Base-by-base conservation (phyloP, 108 stramenopile genomes). In the Licmophora abbreviata region DNA sequence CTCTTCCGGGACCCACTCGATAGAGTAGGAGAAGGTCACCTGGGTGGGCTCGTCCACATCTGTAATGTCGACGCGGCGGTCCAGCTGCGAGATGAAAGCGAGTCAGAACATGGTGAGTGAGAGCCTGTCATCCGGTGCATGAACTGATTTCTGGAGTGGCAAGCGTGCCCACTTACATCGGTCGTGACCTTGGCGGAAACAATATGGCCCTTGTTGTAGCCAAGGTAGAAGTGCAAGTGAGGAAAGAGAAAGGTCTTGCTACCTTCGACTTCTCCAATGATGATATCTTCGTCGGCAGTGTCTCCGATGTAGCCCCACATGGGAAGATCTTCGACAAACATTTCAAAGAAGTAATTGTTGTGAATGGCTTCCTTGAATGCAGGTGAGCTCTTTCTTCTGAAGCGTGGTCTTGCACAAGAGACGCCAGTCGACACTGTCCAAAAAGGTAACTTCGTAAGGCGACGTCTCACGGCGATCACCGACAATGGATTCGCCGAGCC, bases 261-360 rank as follows among this genome's bases (percentile, higher is more conserved):
- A 31, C 71, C 80, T 40, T 86, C 70, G 34, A 62, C 61, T 51
- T 90, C 75, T 23, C 85, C 90, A 48, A 90, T 49, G 51, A 91
- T 69, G 21, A 78, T 30, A 73, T 93, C 86, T 51, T 86, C 87
- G 20, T 81, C 71, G 27, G 66, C 69, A 28, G 76, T 68, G 35
- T 92, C 92, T 14, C 95, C 95, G 32, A 95, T 56, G 61, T 88
- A 99, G 40, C 95, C 96, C 93, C 93, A 96, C 89, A 96, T 88
- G 29, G 98, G 96, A 17, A 99, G 74, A 71, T 95, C 96, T 64
- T 99, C 98, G 22, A 99, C 68, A 53, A 96, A 91, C 84, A 99
- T 84, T 77, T 99, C 98, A 67, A 94, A 99, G 74, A 93, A 97
- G 67, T 93, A 97, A 56, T 85, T 83, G 46, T 93, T 83, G 51